A percentile compares a stretch with the other conserved stretches of the same genome.
Evolutionary conservation across 257 asterid genomes (phyloP).

Genomic region (Solanum ahanhuiri): DNA sequence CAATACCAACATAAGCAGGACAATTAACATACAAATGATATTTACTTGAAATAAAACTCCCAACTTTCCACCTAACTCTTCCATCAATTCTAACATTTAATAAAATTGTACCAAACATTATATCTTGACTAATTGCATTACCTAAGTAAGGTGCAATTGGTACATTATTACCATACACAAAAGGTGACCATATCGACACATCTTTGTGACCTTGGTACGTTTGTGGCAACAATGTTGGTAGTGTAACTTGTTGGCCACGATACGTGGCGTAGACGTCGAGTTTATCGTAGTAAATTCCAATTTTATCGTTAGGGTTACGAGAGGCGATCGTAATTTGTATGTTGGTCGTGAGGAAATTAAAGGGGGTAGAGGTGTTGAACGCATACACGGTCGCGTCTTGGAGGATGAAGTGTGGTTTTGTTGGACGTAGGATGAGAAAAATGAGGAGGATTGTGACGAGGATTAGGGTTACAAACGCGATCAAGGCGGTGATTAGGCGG

Average conservation of each 20-base stretch:
- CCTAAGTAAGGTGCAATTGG: slow-evolving; percentile 43
- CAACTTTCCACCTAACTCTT: slow-evolving; percentile 67
- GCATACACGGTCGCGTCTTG: slow-evolving; percentile 60
- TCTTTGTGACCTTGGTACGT: slow-evolving; percentile 60
- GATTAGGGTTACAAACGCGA: slow-evolving; percentile 12
- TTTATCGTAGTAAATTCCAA: slow-evolving; percentile 56
- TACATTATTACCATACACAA: slow-evolving; percentile 35
- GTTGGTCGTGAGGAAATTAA: slow-evolving; percentile 33
- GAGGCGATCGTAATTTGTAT: slow-evolving; percentile 53
- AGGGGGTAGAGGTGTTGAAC: slow-evolving; percentile 45
- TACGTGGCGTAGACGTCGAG: slow-evolving; percentile 47
- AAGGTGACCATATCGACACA: slow-evolving; percentile 52
- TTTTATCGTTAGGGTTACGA: slow-evolving; percentile 42
- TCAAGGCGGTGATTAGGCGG: slow-evolving; percentile 8
- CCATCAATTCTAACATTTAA: slow-evolving; percentile 41
- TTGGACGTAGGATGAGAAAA: slow-evolving; percentile 61
- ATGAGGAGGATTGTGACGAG: slow-evolving; percentile 44
- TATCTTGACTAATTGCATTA: slow-evolving; percentile 25
- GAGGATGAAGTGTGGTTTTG: slow-evolving; percentile 59
- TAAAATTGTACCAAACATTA: slow-evolving; percentile 33
- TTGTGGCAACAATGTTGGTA: slow-evolving; percentile 34
- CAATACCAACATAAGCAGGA: slow-evolving; percentile 62
- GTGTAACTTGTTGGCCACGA: slow-evolving; percentile 55
- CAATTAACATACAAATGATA: slow-evolving; percentile 57
- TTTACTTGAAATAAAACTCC: slow-evolving; percentile 42